Base-by-base conservation (phyloP, 2,329 filamentous ascomycete species). In the Gnomoniopsis sp. region DNA sequence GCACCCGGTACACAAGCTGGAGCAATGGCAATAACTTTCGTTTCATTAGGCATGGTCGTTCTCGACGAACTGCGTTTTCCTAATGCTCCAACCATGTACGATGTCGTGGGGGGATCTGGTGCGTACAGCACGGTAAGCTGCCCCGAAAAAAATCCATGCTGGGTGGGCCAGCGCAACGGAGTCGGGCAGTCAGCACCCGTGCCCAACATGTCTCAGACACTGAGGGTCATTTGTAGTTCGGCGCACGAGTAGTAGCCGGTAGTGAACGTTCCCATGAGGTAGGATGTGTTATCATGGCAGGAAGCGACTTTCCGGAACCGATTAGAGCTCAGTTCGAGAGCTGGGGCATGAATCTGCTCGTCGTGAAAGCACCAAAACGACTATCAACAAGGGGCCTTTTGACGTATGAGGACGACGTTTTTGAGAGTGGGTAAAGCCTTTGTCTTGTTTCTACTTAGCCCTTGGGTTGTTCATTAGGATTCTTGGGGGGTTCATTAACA, bases 21-120 rank as follows among this genome's bases (percentile, higher is more conserved):
- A 4, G 46, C 22, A 19, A 57, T 57, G 55, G 55, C 55, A 10
- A 36, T 38, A 3, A 38, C 12, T 12, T 73, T 73, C 52, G 61
- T 65, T 30, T 74, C 70, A 44, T 60, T 74, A 11, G 72, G 72
- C 21, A 63, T 71, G 57, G 64, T 71, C 3, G 70, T 74, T 6
- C 65, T 73, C 3, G 72, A 74, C 55, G 71, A 73, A 56, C 68
- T 74, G 44, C 69, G 60, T 11, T 63, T 71, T 34, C 67, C 69
- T 8, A 53, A 60, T 44, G 63, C 60, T 7, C 26, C 60, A 12
- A 59, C 67, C 11, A 52, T 72, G 30, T 63, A 56, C 4, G 61
- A 73, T 61, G 58, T 69, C 3, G 53, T 70, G 2, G 72, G 72
- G 10, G 71, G 72, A 1, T 72, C 70, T 19, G 71, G 71, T 19